Evolutionary conservation across 2,329 filamentous ascomycete species (phyloP), one percentile per base, ranked within the genome.

Genomic region (Ophiostoma novo-ulmi): DNA sequence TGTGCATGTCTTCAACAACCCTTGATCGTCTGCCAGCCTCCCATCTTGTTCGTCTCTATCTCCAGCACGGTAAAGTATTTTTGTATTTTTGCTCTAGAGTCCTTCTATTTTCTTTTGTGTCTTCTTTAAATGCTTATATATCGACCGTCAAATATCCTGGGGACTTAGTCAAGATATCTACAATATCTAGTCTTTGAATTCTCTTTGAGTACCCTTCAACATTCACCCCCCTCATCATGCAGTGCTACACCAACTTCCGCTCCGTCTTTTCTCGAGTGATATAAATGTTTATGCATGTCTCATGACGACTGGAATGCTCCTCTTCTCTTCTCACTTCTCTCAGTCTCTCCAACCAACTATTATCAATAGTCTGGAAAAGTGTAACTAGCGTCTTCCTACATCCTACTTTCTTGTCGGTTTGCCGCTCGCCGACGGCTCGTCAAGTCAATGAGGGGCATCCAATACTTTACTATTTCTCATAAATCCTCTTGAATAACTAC

Each of bases 191-290:
- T 3, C 14, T 44, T 44, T 48, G 44, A 48, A 7, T 20, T 48
- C 44, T 48, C 44, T 20, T 20, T 20, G 38, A 39, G 11, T 10
- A 11, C 38, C 17, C 14, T 48, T 48, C 44, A n/a, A n/a, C 44
- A 31, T 31, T 31, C 3, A n/a, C 20, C 14, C 17, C 44, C 44
- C 44, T 48, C 44, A 20, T 55, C 48, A 70, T 70, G 69, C 69
- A 68, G 65, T 67, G 44, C 69, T 31, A 70, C 69, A 48, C 52
- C 64, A 68, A 38, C 38, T 63, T 67, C 67, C 38, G 13, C 48
- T 38, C 65, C 52, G 38, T 31, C 65, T 70, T n/a, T 39, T 14
- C 8, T 36, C 52, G 52, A 55, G 48, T 22, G 48, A 55, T 55
- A 55, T 22, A 31, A 31, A 31, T 31, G 31, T 31, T 31, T 31